Base-by-base conservation (phyloP, 2,329 filamentous ascomycete species). In the Incumbomyces delicatus region DNA sequence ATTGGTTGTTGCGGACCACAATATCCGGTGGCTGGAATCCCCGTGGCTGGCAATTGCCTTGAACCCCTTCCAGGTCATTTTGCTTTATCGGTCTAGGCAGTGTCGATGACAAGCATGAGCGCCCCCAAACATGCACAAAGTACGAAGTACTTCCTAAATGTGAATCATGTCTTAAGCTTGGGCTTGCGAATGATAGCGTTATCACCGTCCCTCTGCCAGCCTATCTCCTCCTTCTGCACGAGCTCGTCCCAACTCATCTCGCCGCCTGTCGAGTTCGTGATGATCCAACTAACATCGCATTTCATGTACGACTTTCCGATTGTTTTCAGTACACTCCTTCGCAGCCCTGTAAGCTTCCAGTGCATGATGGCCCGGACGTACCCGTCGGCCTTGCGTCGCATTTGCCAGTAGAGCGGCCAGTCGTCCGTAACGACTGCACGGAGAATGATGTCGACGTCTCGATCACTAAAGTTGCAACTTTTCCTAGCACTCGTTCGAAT, bases 271-370 rank as follows among this genome's bases (percentile, higher is more conserved):
- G 67, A 66, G 36, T 63, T 71, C 40, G 79, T 80, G 3, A 84
- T 75, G 48, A 78, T 74, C 60, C 73, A 75, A 66, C 92, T 85
- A 42, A 95, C 66, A 63, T 82, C 85, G 7, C 87, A 81, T 16
- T 69, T 78, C 53, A 95, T 67, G 63, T 98, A 98, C 3, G 83
- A 77, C 59, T 81, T 77, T 1, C 87, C 88, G 46, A 96, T 77
- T 61, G 88, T 92, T 69, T 95, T 94, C 56, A 96, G 70, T 30
- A 85, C 80, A 65, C 89, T 83, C 55, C 78, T 71, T 55, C 84
- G 74, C 60, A 95, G 74, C n/a, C 76, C 73, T 18, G 80, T 76
- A 56, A 87, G 85, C 7, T 86, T 85, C 71, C 81, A 90, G 59
- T 87, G 84, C 73, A 96, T 81, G 48, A 98, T 68, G 47, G 80